phyloP scores from a whole-genome alignment of 2,329 filamentous ascomycete species.

The Hypoxylon sp. region DNA sequence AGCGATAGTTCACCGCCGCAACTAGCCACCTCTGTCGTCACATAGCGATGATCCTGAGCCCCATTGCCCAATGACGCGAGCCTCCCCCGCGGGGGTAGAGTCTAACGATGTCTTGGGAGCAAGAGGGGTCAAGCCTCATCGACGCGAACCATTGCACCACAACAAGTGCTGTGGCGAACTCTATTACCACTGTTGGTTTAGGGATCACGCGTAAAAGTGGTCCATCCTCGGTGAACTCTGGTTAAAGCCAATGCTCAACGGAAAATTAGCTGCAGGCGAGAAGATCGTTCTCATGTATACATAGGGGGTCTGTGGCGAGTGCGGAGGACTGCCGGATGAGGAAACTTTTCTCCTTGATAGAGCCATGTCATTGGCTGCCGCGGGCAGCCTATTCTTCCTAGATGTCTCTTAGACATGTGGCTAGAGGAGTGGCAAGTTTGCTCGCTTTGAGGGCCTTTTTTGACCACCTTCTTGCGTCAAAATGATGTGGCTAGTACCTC shows the following conservation, averaged over 20 bases:
- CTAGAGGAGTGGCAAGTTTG: constrained; percentile 39
- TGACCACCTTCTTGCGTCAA: constrained; percentile 17
- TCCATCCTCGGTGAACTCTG: constrained; percentile 7
- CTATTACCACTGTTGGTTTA: constrained; percentile 15
- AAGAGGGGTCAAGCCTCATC: background rate
- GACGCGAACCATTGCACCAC: background rate
- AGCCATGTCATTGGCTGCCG: constrained; percentile 46
- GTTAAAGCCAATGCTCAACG: constrained; percentile 27
- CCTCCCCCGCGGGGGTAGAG: background rate
- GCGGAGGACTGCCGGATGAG: constrained; percentile 50
- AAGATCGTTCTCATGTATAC: constrained; percentile 41
- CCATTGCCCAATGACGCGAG: constrained; percentile 14
- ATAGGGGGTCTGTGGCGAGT: constrained; percentile 43
- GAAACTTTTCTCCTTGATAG: constrained; percentile 47
- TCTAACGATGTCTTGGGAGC: background rate
- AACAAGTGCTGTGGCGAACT: constrained; percentile 29
- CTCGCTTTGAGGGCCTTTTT: constrained; percentile 15
- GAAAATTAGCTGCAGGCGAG: background rate
- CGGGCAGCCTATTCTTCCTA: constrained; percentile 21
- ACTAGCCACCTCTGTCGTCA: constrained; percentile 44
- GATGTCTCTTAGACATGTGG: constrained; percentile 46
- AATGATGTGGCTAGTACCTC: constrained; percentile 47
- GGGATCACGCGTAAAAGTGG: constrained; percentile 1
- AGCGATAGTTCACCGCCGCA: constrained; percentile 21
- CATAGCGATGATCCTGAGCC: constrained; percentile 16